phyloP scores from a whole-genome alignment of 768 basidiomycete species.

The Boletus eberwhitei region DNA sequence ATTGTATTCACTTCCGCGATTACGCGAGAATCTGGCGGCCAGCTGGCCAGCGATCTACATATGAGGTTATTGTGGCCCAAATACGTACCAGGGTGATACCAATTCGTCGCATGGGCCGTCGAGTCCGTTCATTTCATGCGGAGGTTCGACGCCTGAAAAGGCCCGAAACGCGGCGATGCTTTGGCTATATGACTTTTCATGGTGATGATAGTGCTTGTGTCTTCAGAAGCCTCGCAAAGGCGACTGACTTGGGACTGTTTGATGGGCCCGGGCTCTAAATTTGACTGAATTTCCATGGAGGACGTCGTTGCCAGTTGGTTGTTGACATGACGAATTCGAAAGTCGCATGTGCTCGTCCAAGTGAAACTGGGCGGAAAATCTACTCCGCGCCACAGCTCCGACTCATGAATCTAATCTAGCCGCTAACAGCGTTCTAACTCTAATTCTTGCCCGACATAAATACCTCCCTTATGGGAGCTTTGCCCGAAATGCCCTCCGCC shows the following conservation, averaged over 20 bases:
- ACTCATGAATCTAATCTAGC: conserved; percentile 29
- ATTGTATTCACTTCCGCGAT: conserved; percentile 28
- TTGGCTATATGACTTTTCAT: conserved; percentile 11
- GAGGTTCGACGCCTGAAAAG: conserved; percentile 30
- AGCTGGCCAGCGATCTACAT: conserved; percentile 20
- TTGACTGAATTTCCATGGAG: conserved; percentile 11
- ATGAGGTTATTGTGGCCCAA: conserved; percentile 16
- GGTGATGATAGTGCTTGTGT: neutral
- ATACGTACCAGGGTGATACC: conserved; percentile 15
- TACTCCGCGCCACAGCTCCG: conserved; percentile 23
- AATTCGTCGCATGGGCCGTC: conserved; percentile 18
- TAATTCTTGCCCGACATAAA: conserved; percentile 32
- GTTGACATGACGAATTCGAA: conserved; percentile 22
- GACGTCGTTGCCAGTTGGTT: neutral
- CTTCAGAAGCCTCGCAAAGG: conserved; percentile 4
- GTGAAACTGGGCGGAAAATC: conserved; percentile 6
- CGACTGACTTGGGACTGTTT: conserved; percentile 1
- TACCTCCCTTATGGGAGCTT: conserved; percentile 23
- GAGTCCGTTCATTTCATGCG: conserved; percentile 31
- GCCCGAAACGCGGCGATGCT: conserved; percentile 31
- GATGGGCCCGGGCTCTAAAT: conserved; percentile 13
- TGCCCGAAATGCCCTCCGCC: conserved; percentile 28
- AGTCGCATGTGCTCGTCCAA: neutral
- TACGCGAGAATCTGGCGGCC: conserved; percentile 21
- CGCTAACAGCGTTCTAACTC: conserved; percentile 26